A percentile compares a stretch with the other conserved stretches of the same genome.
These are phyloP conservation scores for Coffea humblotiana DNA, from an alignment of 305 asterid species.

Conservation along the genomic window DNA sequence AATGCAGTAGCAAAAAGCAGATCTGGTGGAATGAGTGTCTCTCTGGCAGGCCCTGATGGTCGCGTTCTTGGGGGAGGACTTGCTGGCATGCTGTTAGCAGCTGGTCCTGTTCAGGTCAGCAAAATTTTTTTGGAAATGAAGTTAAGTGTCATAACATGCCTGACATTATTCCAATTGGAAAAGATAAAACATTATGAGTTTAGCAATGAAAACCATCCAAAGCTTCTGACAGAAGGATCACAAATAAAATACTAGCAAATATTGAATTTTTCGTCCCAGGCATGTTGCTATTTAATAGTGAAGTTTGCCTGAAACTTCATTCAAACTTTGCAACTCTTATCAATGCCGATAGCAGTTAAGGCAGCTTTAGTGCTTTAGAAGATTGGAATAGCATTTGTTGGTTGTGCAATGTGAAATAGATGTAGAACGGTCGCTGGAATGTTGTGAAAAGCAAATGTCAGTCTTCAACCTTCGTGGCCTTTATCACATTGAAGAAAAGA, in stretches of 20 bases:
- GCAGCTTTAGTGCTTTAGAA: background rate
- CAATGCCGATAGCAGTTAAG: background rate
- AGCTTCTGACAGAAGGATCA: background rate
- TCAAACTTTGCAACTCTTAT: background rate
- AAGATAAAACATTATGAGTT: background rate
- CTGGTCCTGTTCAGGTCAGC: constrained; percentile 84
- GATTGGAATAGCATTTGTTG: background rate
- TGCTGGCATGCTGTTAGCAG: constrained; percentile 89
- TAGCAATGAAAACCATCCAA: background rate
- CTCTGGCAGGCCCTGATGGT: constrained; percentile 91
- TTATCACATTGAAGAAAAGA: background rate
- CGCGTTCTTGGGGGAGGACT: constrained; percentile 95
- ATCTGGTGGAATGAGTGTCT: constrained; percentile 92
- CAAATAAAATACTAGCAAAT: background rate
- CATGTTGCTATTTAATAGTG: background rate
- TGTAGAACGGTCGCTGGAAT: background rate
- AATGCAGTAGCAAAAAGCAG: constrained; percentile 73
- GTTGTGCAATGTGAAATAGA: background rate
- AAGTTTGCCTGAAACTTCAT: background rate
- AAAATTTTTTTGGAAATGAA: background rate
- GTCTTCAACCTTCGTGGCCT: background rate
- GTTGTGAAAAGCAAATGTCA: background rate
- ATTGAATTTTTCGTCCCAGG: background rate
- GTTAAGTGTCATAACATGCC: background rate
- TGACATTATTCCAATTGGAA: background rate